Conservation (phyloP, 257 asterid genomes). For the Osmanthus fragrans region DNA sequence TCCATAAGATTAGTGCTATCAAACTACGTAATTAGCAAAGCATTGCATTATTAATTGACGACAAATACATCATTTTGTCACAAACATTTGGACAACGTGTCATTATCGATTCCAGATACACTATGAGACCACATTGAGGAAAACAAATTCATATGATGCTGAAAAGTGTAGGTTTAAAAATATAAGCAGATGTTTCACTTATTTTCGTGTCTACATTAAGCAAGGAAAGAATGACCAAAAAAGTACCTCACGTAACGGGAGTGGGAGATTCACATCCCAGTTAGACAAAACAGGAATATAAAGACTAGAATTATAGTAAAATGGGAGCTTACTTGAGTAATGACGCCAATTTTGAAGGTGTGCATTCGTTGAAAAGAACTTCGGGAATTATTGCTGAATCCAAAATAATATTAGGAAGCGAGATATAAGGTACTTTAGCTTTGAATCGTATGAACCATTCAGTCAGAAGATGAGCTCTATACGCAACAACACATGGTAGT, state of each 20-base stretch:
- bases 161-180: background rate
- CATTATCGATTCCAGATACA: background rate
- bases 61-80: background rate
- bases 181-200: background rate
- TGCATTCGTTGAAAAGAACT: slow-evolving; percentile 79
- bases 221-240: background rate
- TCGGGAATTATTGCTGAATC: slow-evolving; percentile 78
- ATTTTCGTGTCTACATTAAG: background rate
- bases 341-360: slow-evolving; percentile 61
- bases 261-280: background rate
- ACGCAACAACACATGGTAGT: slow-evolving; percentile 87
- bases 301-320: background rate
- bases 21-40: background rate
- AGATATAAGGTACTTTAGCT: slow-evolving; percentile 78
- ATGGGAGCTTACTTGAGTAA: slow-evolving; percentile 53
- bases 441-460: slow-evolving; percentile 79
- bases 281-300: background rate
- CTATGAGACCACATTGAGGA: background rate
- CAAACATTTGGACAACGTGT: background rate
- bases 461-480: slow-evolving; percentile 83
- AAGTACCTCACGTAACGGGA: background rate
- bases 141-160: slow-evolving; percentile 3
- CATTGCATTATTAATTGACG: background rate
- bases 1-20: background rate
- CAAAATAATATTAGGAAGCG: slow-evolving; percentile 83